These are phyloP conservation scores for Trapa bicornis DNA, from an alignment of 345 rosid species.

Conservation along the genomic window DNA sequence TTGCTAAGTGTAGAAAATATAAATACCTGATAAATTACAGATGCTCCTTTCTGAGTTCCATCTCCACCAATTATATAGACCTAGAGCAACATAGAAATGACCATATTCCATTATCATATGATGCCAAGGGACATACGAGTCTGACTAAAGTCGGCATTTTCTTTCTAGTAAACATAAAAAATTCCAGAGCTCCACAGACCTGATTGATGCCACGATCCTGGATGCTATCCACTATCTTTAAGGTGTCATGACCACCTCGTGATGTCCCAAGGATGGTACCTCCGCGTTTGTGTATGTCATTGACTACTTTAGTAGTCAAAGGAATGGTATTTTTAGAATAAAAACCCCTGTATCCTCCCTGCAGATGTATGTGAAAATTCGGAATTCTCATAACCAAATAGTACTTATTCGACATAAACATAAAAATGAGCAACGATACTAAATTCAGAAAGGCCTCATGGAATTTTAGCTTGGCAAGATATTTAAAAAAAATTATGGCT, in stretches of 20 bases:
- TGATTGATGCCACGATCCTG: slow-evolving; percentile 37
- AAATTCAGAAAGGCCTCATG: too few species aligned
- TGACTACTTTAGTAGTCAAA: slow-evolving; percentile 29
- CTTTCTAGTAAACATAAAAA: neutral
- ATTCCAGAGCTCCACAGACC: slow-evolving; percentile 12
- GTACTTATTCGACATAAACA: neutral
- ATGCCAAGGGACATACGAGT: neutral
- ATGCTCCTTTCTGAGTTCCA: slow-evolving; percentile 74
- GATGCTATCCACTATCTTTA: slow-evolving; percentile 36
- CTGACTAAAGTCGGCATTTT: neutral
- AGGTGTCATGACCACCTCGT: slow-evolving; percentile 29
- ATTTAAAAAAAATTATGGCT: too few species aligned
- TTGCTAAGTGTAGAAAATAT: neutral
- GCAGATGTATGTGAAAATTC: neutral
- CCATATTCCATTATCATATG: slow-evolving; percentile 1
- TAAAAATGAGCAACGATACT: neutral
- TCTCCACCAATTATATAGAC: slow-evolving; percentile 82
- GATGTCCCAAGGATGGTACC: slow-evolving; percentile 34
- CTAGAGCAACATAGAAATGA: slow-evolving; percentile 18
- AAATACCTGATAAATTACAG: slow-evolving; percentile 51
- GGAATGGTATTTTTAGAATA: slow-evolving; percentile 22
- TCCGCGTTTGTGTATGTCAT: slow-evolving; percentile 38
- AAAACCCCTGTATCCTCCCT: slow-evolving; percentile 41
- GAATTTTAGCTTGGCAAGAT: too few species aligned
- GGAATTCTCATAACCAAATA: neutral